Percentiles rank a stretch among this genome's conserved stretches.
These are phyloP conservation scores for Claviceps arundinis DNA, from an alignment of 2,329 filamentous ascomycete genomes.

Conservation along the genomic window DNA sequence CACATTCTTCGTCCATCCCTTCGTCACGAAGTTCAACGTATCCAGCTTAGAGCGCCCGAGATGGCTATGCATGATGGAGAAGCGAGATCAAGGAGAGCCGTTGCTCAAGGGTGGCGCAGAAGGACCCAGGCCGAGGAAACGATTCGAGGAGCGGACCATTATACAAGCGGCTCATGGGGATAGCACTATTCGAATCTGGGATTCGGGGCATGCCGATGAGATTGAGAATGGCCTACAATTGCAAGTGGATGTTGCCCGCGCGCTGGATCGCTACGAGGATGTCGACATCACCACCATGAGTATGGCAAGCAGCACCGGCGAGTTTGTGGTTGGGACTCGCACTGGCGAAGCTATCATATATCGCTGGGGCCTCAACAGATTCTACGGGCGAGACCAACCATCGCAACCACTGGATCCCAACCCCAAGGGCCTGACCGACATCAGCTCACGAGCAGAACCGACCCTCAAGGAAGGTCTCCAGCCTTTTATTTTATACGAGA, in stretches of 20 bases:
- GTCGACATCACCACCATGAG: conserved; percentile 69
- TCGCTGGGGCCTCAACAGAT: conserved; percentile 72
- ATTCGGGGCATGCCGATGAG: conserved; percentile 81
- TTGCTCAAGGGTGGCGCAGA: conserved; percentile 71
- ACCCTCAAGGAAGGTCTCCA: conserved; percentile 66
- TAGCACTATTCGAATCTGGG: conserved; percentile 84
- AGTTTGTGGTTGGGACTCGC: conserved; percentile 69
- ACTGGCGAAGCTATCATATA: conserved; percentile 81
- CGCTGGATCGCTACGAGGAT: conserved; percentile 64
- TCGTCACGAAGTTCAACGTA: conserved; percentile 61
- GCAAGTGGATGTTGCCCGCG: conserved; percentile 76
- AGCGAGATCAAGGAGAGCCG: conserved; percentile 61
- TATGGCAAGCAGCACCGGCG: conserved; percentile 67
- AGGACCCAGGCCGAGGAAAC: conserved; percentile 53
- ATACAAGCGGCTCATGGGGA: conserved; percentile 82
- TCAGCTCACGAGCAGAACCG: conserved; percentile 58
- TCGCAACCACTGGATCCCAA: conserved; percentile 38
- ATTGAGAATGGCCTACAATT: conserved; percentile 74
- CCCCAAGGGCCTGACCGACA: conserved; percentile 60
- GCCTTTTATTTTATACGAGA: conserved; percentile 68
- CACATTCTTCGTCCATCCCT: conserved; percentile 79
- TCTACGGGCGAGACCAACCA: conserved; percentile 48
- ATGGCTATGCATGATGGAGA: conserved; percentile 88
- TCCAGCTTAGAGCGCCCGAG: conserved; percentile 61
- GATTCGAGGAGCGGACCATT: conserved; percentile 73